Base-by-base conservation (phyloP, 306 rosid genomes). In the Cicer bijugum region DNA sequence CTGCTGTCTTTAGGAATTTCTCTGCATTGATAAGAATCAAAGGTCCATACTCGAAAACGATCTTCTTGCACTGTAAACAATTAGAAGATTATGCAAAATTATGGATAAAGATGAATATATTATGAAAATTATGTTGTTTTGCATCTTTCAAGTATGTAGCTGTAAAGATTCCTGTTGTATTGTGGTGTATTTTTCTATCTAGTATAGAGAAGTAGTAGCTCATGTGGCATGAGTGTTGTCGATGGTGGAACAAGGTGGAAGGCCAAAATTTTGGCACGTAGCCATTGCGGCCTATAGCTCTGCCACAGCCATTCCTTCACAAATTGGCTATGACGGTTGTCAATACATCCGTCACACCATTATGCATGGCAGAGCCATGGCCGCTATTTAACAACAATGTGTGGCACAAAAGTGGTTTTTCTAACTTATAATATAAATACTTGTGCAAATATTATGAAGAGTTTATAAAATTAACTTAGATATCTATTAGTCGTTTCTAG, bases 1-100 rank as follows among this genome's bases (percentile, higher is more conserved):
- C 97, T 19, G 80, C 67, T 52, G 81, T 71, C 81, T 88, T 90
- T 15, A 94, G 85, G 81, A 83, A 83, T 82, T 91, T 87, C 91
- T 90, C 96, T 35, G 92, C 88, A 71, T 88, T 88, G 39, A 80
- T 47, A 10, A 91, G 78, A 63, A 87, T 15, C 61, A 86, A 56
- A 4, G 97, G 92, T 68, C 96, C 96, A 77, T 91, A 95, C 83
- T 89, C 73, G 46, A 91, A 88, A 60, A 95, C 96, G 61, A 86
- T 9, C 73, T 47, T 88, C 90, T 91, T 95, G 93, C 97, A 95
- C 97, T 91, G 92, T 80, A 79, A 78, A 81, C 60, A 10, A 56
- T 16, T 14, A 39, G 43, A 20, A 8, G 15, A 50, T 69, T 69
- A 47, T 7, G 23, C 9, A 9, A 46, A 38, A 17, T 9, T 12